phyloP scores from a whole-genome alignment of 768 basidiomycete genomes.

The Tricholoma sp. region DNA sequence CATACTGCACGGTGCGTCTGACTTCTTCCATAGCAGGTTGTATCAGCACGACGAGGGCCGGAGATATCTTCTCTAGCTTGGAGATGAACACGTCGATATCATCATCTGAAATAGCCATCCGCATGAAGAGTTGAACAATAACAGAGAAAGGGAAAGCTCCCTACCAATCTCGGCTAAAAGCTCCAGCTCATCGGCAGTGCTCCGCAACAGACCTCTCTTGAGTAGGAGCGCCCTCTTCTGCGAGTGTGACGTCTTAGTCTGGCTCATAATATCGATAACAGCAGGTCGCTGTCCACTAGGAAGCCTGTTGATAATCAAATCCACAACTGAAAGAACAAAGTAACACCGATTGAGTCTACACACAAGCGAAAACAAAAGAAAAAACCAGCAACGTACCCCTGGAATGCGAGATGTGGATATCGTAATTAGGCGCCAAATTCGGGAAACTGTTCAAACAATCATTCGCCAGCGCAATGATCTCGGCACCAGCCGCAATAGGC shows the following conservation, averaged over 20 bases:
- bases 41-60: conserved; percentile 44
- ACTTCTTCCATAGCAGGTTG: conserved; percentile 55
- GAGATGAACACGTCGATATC: conserved; percentile 54
- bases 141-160: conserved; percentile 10
- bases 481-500: conserved; percentile 66
- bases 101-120: conserved; percentile 37
- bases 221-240: conserved; percentile 68
- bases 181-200: conserved; percentile 71
- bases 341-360: background rate
- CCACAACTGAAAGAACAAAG: conserved; percentile 48
- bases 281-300: conserved; percentile 49
- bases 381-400: conserved; percentile 42
- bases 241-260: conserved; percentile 56
- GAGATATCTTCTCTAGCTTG: conserved; percentile 57
- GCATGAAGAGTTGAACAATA: background rate
- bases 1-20: conserved; percentile 55
- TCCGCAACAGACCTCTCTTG: conserved; percentile 65
- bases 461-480: conserved; percentile 64
- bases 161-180: conserved; percentile 57
- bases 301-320: conserved; percentile 56
- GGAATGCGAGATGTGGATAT: conserved; percentile 77
- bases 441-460: conserved; percentile 70
- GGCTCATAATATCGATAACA: conserved; percentile 60
- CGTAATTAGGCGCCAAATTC: conserved; percentile 59
- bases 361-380: background rate